Conservation (phyloP, 139 green algal genomes). For the Mesostigma viride region DNA sequence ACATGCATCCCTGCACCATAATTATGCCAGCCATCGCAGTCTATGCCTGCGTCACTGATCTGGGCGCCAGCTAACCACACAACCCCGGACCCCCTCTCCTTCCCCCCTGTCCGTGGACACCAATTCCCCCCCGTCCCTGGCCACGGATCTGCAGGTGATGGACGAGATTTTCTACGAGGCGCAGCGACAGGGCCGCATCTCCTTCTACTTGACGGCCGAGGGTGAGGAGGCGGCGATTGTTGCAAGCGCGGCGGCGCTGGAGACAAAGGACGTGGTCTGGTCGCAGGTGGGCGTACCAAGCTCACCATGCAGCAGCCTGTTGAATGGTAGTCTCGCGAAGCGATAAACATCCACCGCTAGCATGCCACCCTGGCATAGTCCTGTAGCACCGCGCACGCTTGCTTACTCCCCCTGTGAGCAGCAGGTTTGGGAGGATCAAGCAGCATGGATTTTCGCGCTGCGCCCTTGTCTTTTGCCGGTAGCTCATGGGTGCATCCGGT, state of each 20-base stretch:
- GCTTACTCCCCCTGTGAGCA: too few species aligned
- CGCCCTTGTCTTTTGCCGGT: too few species aligned
- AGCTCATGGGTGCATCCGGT: too few species aligned
- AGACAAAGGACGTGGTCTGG: slow-evolving; percentile 52
- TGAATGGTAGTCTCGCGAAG: too few species aligned
- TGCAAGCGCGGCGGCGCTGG: slow-evolving; percentile 64
- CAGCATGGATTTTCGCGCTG: too few species aligned
- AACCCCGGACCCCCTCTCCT: neutral
- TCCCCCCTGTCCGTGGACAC: neutral
- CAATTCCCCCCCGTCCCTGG: neutral
- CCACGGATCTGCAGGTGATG: slow-evolving; percentile 46
- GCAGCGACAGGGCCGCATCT: slow-evolving; percentile 86
- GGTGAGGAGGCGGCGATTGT: slow-evolving; percentile 68
- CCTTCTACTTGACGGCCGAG: slow-evolving; percentile 85
- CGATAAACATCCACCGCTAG: too few species aligned
- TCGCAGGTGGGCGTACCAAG: slow-evolving; percentile 27
- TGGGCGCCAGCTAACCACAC: neutral
- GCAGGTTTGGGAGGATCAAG: too few species aligned
- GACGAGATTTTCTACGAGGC: slow-evolving; percentile 86
- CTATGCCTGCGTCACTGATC: slow-evolving; percentile 1
- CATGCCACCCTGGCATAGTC: too few species aligned
- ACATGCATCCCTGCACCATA: neutral
- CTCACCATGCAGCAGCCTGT: too few species aligned
- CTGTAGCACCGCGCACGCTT: too few species aligned
- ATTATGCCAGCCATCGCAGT: neutral